Evolutionary conservation across 352 stramenopile species (phyloP).

Genomic region (Globisporangium lucens): DNA sequence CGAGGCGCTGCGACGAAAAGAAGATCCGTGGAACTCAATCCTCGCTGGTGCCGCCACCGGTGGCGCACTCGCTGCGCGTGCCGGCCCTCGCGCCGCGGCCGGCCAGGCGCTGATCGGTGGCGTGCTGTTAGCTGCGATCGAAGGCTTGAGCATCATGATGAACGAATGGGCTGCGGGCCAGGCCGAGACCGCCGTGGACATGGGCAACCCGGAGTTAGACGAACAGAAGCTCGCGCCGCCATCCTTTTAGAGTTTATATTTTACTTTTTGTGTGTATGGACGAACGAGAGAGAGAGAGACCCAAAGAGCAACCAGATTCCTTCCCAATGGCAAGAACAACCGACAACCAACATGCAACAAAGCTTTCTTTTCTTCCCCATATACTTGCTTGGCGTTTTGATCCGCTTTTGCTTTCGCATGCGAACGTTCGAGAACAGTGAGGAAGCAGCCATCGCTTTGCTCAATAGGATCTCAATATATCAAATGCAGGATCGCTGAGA

Average conservation of each 20-base stretch:
- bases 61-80: conserved; percentile 93
- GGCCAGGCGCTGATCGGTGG: conserved; percentile 94
- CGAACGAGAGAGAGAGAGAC: neutral
- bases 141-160: conserved; percentile 97
- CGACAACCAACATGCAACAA: neutral
- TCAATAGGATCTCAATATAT: neutral
- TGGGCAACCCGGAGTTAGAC: conserved; percentile 60
- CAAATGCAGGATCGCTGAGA: neutral
- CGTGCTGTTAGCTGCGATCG: conserved; percentile 95
- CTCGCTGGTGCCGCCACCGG: conserved; percentile 95
- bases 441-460: neutral
- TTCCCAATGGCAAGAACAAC: conserved; percentile 17
- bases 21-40: conserved; percentile 99
- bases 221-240: conserved; percentile 85
- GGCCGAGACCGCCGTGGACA: conserved; percentile 42
- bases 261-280: conserved; percentile 12
- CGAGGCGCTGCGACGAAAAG: conserved; percentile 95
- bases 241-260: conserved; percentile 59
- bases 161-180: conserved; percentile 82
- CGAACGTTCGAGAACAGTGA: conserved; percentile 4
- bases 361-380: neutral
- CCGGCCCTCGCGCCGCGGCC: conserved; percentile 91
- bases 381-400: neutral
- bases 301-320: neutral
- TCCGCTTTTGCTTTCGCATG: neutral